Evolutionary conservation across 768 basidiomycete species (phyloP), one percentile per base, ranked within the genome.

Genomic region (Auriscalpium microsporum): DNA sequence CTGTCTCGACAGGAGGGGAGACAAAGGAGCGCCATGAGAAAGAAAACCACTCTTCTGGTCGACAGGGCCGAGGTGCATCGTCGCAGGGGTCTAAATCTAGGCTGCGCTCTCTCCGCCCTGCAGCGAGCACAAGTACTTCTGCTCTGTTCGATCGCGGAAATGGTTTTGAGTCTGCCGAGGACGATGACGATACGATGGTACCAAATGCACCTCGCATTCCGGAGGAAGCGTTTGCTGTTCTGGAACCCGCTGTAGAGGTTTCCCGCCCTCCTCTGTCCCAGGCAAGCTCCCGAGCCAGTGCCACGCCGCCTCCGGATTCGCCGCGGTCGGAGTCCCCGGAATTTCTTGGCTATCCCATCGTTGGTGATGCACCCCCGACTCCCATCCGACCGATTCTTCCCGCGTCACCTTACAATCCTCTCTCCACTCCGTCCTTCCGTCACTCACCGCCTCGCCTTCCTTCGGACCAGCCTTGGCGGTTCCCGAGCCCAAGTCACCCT

Each of bases 401-500:
- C 8, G 74, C 81, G 62, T 89, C 88, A 6, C 88, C 88, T 2
- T 90, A 90, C 56, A 78, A 90, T 64, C 88, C 88, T 37, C 75
- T 80, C 13, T 72, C 79, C 36, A 88, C 88, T 0, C 88, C 88
- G 0, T 78, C 86, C 4, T 90, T 90, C 67, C 81, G 85, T 40
- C 87, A 90, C 67, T 87, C 86, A 10, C 84, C 86, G 16, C 79
- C 83, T 0, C 84, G 81, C 10, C 78, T 84, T 21, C 86, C 86
- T 7, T 86, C 83, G 16, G 84, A 87, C 62, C 87, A 89, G 57
- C 88, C 88, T 3, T 90, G 88, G 88, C 81, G 86, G 38, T 87
- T 83, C 64, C 81, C 85, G 8, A 90, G 86, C 62, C 86, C 87
- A 10, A 87, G 84, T 55, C 86, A 90, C 63, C 87, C 87, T 1